Percentiles rank a stretch among this genome's conserved stretches.
Conservation (phyloP, 1,284 basidiomycete species). For the Xanthoconium separans region DNA sequence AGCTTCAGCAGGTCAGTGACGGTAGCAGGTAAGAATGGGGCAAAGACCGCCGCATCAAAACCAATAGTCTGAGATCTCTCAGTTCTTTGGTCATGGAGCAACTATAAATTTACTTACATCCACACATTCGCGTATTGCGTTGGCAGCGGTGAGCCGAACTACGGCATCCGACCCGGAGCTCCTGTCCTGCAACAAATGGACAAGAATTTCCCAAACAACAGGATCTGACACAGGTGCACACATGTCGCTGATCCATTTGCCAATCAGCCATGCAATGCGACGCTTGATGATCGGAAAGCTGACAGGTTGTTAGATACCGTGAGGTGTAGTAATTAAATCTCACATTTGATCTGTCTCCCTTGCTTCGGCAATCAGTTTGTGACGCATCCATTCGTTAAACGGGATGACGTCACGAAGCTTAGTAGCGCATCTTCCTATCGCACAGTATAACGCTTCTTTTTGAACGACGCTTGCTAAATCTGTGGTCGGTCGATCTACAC, state of each 20-base stretch:
- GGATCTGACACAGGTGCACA: conserved; percentile 60
- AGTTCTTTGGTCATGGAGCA: conserved; percentile 1
- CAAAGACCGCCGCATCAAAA: conserved; percentile 59
- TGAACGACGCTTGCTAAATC: conserved; percentile 69
- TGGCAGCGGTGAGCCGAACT: conserved; percentile 79
- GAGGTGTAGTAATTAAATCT: conserved; percentile 16
- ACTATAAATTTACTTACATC: conserved; percentile 57
- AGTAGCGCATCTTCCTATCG: conserved; percentile 77
- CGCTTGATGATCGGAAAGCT: conserved; percentile 88
- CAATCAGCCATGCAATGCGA: conserved; percentile 87
- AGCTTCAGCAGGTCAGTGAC: conserved; percentile 65
- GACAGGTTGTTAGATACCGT: conserved; percentile 18
- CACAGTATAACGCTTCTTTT: conserved; percentile 88
- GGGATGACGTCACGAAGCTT: conserved; percentile 65
- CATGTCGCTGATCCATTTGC: conserved; percentile 77
- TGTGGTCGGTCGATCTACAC: conserved; percentile 50
- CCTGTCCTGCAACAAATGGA: conserved; percentile 70
- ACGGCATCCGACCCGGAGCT: conserved; percentile 74
- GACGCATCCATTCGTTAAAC: conserved; percentile 66
- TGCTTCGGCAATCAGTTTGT: conserved; percentile 57
- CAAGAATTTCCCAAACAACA: conserved; percentile 76
- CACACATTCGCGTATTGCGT: conserved; percentile 74
- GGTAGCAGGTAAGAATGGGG: conserved; percentile 55
- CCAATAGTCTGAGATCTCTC: conserved; percentile 47
- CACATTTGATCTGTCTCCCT: conserved; percentile 57